These are phyloP conservation scores for Alnus glutinosa DNA, from an alignment of 306 rosid genomes.

Conservation along the genomic window DNA sequence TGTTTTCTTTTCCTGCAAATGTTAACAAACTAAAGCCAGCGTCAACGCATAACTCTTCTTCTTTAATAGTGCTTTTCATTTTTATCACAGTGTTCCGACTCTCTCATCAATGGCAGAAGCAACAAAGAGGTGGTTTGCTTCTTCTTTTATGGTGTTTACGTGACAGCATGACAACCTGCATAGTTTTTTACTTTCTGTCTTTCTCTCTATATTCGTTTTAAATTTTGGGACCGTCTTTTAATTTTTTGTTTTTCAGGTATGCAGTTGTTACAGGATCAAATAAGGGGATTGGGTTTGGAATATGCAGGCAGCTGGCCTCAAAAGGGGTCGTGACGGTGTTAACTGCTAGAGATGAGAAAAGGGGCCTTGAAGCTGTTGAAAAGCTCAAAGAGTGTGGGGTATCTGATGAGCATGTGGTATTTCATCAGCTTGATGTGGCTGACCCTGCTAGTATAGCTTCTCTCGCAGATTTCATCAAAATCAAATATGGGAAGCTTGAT, in stretches of 20 bases:
- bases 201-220: background rate
- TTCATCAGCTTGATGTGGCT: constrained; percentile 8
- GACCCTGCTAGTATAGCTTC: background rate
- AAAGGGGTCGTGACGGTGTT: background rate
- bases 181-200: too few species aligned
- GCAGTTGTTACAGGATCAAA: constrained; percentile 1
- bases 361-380: background rate
- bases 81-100: too few species aligned
- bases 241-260: background rate
- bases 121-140: background rate
- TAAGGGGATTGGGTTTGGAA: constrained; percentile 2
- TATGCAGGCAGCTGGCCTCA: background rate
- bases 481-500: background rate
- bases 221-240: background rate
- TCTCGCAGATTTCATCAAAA: background rate
- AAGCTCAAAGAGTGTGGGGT: background rate
- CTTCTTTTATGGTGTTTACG: background rate
- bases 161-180: background rate
- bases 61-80: too few species aligned
- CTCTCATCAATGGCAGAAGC: background rate
- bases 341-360: constrained; percentile 6
- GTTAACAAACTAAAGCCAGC: too few species aligned
- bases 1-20: too few species aligned
- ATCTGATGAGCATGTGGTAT: background rate
- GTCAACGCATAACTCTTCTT: too few species aligned